Conservation (phyloP, 805 yeast genomes). For the Schizosaccharomyces octosporus region DNA sequence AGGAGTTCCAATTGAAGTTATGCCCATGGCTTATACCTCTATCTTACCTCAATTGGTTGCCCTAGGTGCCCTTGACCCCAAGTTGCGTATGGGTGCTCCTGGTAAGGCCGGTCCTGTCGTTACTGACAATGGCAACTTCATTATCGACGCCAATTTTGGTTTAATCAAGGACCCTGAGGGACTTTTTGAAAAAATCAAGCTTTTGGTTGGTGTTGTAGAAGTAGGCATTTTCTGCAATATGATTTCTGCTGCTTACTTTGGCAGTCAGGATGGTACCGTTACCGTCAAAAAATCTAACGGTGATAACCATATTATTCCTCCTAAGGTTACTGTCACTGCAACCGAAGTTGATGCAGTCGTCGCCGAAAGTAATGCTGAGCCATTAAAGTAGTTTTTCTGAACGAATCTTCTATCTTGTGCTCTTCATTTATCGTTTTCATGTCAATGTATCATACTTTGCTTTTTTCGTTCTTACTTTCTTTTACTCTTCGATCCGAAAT, state of each 20-base stretch:
- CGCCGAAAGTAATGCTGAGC: not conserved
- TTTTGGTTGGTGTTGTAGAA: conserved; percentile 81
- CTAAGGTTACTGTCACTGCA: not conserved
- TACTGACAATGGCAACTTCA: conserved; percentile 83
- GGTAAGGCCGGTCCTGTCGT: conserved; percentile 94
- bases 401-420: too few species aligned
- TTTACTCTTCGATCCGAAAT: too few species aligned
- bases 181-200: conserved; percentile 32
- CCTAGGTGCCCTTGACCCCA: conserved; percentile 40
- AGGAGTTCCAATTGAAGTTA: conserved; percentile 90
- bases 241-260: conserved; percentile 70
- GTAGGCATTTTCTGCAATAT: conserved; percentile 61
- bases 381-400: not conserved
- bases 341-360: not conserved
- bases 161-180: conserved; percentile 22
- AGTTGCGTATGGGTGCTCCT: conserved; percentile 59
- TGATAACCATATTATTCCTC: not conserved
- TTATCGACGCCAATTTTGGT: conserved; percentile 85
- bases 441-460: too few species aligned
- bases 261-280: conserved; percentile 53
- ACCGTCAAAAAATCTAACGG: conserved; percentile 7
- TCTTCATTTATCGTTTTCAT: too few species aligned
- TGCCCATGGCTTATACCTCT: conserved; percentile 65
- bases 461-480: too few species aligned
- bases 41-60: conserved; percentile 36